Evolutionary conservation across 2,329 filamentous ascomycete species (phyloP), one percentile per base, ranked within the genome.

Genomic region (Waltergamsia citrina): DNA sequence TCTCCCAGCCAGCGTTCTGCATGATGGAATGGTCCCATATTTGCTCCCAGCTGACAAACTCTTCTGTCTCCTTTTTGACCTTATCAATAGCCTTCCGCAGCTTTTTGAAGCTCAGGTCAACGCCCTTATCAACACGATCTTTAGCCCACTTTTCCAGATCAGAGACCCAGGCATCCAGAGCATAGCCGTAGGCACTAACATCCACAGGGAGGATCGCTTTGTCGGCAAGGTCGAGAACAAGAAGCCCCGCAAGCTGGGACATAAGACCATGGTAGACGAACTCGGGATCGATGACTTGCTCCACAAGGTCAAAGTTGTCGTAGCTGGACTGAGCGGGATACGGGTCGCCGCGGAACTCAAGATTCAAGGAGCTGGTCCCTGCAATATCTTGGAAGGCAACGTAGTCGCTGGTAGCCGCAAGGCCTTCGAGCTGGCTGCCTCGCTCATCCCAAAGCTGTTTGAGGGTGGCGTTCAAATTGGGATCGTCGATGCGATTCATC

Each of bases 311-410:
- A 46, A 84, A 88, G 35, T 78, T 93, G 51, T 96, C 90, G 57
- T 94, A 93, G 58, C 83, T 92, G 39, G 82, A 88, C 56, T 87
- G 80, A 33, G 80, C 77, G 1, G 88, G 85, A 47, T 72, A 81
- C 9, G 63, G 57, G 7, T 71, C 63, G 29, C 82, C 83, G 24
- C 63, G 48, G 50, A 98, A 96, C 19, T 75, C 71, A 43, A 98
- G 74, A 53, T 96, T 87, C 36, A 98, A 67, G 9, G 84, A 88
- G 29, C 86, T 90, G 7, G 79, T 87, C 34, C 92, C 92, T 1
- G 85, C 86, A 33, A 96, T 84, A 52, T 90, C 76, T 57, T 94
- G 90, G 56, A 96, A 98, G 3, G 87, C 78, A 3, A 87, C 82
- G 47, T 85, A 92, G 56, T 96, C 92, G 44, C 85, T 82, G 8